phyloP scores from a whole-genome alignment of 225 moss, liverwort and hornwort genomes.

The Polytrichum commune region DNA sequence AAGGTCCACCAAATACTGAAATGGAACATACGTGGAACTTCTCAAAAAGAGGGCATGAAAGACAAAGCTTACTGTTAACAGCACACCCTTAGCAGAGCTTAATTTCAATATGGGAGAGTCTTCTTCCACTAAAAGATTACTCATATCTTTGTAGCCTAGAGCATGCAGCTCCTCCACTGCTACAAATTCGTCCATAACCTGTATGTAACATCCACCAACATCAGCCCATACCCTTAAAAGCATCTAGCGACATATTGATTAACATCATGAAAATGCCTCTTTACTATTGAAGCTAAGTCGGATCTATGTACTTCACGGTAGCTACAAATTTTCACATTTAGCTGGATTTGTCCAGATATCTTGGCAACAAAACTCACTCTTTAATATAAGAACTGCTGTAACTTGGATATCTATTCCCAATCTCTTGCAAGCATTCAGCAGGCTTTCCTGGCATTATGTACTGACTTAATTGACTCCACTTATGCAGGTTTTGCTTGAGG shows the following conservation, averaged over 20 bases:
- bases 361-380: not conserved
- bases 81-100: conserved; percentile 73
- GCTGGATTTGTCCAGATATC: not conserved
- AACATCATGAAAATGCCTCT: no score
- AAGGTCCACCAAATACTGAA: no score
- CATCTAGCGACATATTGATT: not conserved
- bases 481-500: no score
- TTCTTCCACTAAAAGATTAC: conserved; percentile 70
- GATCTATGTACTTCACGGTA: not conserved
- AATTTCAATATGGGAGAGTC: conserved; percentile 70
- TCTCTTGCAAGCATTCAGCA: no score
- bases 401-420: not conserved
- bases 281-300: not conserved
- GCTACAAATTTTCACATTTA: not conserved
- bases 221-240: not conserved
- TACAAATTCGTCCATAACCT: conserved; percentile 78
- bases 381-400: not conserved
- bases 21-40: not conserved
- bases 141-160: conserved; percentile 83
- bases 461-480: no score
- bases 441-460: no score
- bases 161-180: conserved; percentile 98
- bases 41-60: not conserved
- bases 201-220: conserved; percentile 9
- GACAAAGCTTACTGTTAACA: conserved; percentile 62